Percentiles rank a stretch among this genome's conserved stretches.
Evolutionary conservation across 176 grass and related monocot genomes (phyloP).

Genomic region (Cocos nucifera): DNA sequence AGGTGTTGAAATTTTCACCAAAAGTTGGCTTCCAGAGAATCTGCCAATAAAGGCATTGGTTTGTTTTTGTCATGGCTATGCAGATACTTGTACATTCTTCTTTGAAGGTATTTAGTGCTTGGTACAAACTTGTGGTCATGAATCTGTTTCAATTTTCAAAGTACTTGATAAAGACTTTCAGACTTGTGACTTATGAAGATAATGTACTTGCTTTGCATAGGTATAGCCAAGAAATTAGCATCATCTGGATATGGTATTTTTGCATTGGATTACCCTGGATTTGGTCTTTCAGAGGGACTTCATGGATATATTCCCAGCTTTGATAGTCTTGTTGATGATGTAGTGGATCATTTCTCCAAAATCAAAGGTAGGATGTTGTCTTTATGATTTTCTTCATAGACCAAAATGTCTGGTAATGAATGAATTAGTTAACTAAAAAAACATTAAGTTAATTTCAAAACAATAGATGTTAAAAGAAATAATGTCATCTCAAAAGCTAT

Average conservation of each 20-base stretch:
- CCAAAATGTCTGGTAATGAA: too few species aligned
- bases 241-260: constrained; percentile 79
- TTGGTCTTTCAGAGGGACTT: constrained; percentile 95
- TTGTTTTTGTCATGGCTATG: constrained; percentile 93
- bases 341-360: constrained; percentile 66
- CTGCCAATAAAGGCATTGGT: constrained; percentile 60
- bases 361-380: constrained; percentile 52
- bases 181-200: too few species aligned
- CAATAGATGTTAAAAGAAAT: too few species aligned
- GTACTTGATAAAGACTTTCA: too few species aligned
- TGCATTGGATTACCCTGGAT: constrained; percentile 91
- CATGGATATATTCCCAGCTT: constrained; percentile 92
- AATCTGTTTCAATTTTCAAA: background rate
- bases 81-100: constrained; percentile 95
- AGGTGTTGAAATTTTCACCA: constrained; percentile 88
- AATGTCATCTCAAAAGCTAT: too few species aligned
- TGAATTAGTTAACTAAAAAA: too few species aligned
- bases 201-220: constrained; percentile 26
- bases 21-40: constrained; percentile 78
- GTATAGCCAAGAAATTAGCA: constrained; percentile 74
- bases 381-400: constrained; percentile 1
- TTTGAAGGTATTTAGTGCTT: constrained; percentile 56
- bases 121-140: background rate
- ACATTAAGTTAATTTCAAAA: too few species aligned
- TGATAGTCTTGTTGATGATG: constrained; percentile 60